Conservation (phyloP, 1,284 basidiomycete genomes). For the Hymenochaete sp. region DNA sequence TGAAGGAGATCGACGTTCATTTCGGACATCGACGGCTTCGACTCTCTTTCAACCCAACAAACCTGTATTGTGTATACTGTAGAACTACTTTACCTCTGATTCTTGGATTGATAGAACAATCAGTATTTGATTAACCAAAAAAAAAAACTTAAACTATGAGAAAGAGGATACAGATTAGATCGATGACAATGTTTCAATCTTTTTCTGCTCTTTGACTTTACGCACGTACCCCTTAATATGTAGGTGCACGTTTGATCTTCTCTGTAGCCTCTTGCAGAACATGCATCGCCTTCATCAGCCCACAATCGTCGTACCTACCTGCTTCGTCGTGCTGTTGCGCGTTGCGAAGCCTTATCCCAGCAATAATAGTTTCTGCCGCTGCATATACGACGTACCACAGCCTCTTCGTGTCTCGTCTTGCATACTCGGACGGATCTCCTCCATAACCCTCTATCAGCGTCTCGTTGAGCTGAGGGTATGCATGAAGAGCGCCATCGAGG, state of each 20-base stretch:
- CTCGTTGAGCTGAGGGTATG: constrained; percentile 35
- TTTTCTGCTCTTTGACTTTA: neutral
- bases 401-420: constrained; percentile 56
- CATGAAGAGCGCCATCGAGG: constrained; percentile 52
- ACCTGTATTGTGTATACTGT: neutral
- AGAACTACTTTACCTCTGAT: neutral
- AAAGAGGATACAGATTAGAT: neutral
- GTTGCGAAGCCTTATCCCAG: constrained; percentile 22
- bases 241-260: constrained; percentile 40
- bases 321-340: constrained; percentile 22
- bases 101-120: neutral
- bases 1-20: neutral
- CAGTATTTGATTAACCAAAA: neutral
- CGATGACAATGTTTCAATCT: neutral
- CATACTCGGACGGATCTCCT: constrained; percentile 38
- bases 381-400: constrained; percentile 66
- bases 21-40: neutral
- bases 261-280: constrained; percentile 26
- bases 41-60: neutral
- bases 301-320: constrained; percentile 31
- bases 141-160: neutral
- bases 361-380: constrained; percentile 25
- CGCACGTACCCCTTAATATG: constrained; percentile 26
- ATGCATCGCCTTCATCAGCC: constrained; percentile 24
- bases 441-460: constrained; percentile 57